These are phyloP conservation scores for Anastatica hierochuntica DNA, from an alignment of 345 rosid genomes.

Conservation along the genomic window DNA sequence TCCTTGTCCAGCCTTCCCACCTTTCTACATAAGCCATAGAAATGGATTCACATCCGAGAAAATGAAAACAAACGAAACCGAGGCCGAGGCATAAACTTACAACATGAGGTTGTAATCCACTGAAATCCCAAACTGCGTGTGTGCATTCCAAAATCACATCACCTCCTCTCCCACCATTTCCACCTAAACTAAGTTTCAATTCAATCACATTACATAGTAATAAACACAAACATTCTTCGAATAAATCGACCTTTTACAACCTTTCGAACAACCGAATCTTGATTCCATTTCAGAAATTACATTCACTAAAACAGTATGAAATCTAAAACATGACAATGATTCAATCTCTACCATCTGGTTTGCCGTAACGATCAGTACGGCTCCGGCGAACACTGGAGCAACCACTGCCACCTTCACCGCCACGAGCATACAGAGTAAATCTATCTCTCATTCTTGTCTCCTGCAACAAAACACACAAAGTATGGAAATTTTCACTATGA, in stretches of 20 bases:
- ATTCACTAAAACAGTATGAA: too few species aligned
- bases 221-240: neutral
- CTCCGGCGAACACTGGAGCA: constrained; percentile 28
- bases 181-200: constrained; percentile 41
- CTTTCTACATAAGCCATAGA: constrained; percentile 37
- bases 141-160: constrained; percentile 88
- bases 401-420: constrained; percentile 33
- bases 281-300: neutral
- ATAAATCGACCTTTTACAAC: neutral
- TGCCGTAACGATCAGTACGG: constrained; percentile 29
- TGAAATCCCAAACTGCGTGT: constrained; percentile 77
- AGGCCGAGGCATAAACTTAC: constrained; percentile 32
- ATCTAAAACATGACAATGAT: too few species aligned
- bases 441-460: constrained; percentile 46
- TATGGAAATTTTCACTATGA: neutral
- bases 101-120: constrained; percentile 72
- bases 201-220: neutral
- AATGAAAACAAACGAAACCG: neutral
- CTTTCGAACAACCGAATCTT: neutral
- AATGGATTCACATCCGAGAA: neutral
- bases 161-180: constrained; percentile 96
- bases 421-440: constrained; percentile 27
- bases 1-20: constrained; percentile 71
- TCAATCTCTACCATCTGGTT: constrained; percentile 26
- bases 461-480: constrained; percentile 9